Evolutionary conservation across 2,329 filamentous ascomycete genomes (phyloP).

Genomic region (Alternaria metachromatica): DNA sequence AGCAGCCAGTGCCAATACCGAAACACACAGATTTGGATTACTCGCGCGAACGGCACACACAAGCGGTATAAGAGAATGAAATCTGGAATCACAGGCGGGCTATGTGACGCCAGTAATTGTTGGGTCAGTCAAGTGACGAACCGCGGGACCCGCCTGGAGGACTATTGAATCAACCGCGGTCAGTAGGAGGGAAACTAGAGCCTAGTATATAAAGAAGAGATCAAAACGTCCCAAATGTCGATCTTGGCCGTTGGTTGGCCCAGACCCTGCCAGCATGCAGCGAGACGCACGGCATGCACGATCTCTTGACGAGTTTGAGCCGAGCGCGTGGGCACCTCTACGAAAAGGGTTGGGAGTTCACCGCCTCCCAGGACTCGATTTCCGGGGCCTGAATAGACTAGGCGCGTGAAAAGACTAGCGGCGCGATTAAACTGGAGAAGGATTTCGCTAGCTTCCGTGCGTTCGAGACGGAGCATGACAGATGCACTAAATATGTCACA

Average conservation of each 20-base stretch:
- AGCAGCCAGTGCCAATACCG: slow-evolving; percentile 33
- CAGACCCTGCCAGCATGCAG: slow-evolving; percentile 24
- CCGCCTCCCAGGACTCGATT: slow-evolving; percentile 31
- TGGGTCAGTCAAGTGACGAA: slow-evolving; percentile 28
- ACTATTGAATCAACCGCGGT: slow-evolving; percentile 29
- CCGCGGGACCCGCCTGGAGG: slow-evolving; percentile 26
- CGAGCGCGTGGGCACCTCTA: slow-evolving; percentile 27
- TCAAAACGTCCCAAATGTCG: slow-evolving; percentile 24
- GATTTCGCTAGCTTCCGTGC: slow-evolving; percentile 12
- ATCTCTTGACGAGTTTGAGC: slow-evolving; percentile 23
- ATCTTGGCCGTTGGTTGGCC: slow-evolving; percentile 33
- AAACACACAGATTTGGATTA: slow-evolving; percentile 17
- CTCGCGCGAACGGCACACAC: background rate
- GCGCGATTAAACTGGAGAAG: slow-evolving; percentile 34
- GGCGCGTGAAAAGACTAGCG: slow-evolving; percentile 22
- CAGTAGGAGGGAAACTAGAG: slow-evolving; percentile 22
- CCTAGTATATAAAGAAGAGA: slow-evolving; percentile 20
- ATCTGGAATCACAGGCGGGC: slow-evolving; percentile 13
- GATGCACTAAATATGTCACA: slow-evolving; percentile 30
- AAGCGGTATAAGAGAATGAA: slow-evolving; percentile 8
- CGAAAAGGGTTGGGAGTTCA: slow-evolving; percentile 30
- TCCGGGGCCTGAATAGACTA: slow-evolving; percentile 23
- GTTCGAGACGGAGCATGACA: slow-evolving; percentile 25
- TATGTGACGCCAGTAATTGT: slow-evolving; percentile 22
- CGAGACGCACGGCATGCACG: slow-evolving; percentile 26